A percentile compares a stretch with the other conserved stretches of the same genome.
These are phyloP conservation scores for Volvox africanus DNA, from an alignment of 139 green algal genomes.

Conservation along the genomic window DNA sequence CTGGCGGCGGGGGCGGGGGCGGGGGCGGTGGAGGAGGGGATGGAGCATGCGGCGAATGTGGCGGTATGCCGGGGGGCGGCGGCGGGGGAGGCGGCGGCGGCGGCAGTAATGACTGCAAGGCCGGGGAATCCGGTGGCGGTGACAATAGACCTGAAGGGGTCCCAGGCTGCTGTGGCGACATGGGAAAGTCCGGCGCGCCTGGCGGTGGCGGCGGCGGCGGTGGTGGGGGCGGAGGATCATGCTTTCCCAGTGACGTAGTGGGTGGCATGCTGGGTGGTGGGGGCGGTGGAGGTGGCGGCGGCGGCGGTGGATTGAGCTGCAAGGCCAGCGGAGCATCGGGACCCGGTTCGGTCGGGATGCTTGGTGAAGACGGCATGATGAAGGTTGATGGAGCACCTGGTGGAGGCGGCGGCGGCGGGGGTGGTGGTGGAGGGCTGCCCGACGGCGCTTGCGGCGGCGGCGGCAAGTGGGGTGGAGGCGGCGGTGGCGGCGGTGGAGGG, in stretches of 20 bases:
- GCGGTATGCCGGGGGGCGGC: not conserved
- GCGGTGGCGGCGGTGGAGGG: not conserved
- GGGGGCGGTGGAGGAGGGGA: not conserved
- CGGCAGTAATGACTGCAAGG: not conserved
- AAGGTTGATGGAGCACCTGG: not conserved
- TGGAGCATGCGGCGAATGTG: not conserved
- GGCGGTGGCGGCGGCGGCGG: not conserved
- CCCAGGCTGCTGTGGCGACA: not conserved
- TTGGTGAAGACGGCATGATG: not conserved
- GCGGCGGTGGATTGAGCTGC: not conserved
- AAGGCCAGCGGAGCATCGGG: not conserved
- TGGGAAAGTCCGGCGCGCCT: not conserved
- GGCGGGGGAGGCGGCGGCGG: slow-evolving; percentile 3
- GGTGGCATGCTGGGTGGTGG: not conserved
- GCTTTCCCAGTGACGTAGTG: not conserved
- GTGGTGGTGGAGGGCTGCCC: not conserved
- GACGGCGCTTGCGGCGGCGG: not conserved
- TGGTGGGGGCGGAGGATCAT: not conserved
- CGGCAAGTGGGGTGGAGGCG: not conserved
- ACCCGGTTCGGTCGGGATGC: not conserved
- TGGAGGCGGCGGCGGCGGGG: not conserved
- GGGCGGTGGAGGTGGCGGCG: not conserved
- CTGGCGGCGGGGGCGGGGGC: not conserved
- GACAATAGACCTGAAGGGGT: not conserved
- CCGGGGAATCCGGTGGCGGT: not conserved